phyloP scores from a whole-genome alignment of 2,329 filamentous ascomycete species.

The Nothophaeocryptopus gaeumannii region DNA sequence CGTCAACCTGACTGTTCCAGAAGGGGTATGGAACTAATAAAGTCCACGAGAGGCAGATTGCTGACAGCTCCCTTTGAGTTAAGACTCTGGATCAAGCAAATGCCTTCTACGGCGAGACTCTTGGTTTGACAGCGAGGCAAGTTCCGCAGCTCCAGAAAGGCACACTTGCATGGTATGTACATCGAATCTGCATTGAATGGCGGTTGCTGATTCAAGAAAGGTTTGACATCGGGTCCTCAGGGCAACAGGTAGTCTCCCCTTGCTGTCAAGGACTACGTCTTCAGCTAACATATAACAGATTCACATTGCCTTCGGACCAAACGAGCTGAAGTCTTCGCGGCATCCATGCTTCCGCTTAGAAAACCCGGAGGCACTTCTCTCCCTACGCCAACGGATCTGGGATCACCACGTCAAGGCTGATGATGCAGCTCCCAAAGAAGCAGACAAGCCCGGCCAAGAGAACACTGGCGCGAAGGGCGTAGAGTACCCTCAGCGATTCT shows the following conservation, averaged over 20 bases:
- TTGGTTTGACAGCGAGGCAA: slow-evolving; percentile 52
- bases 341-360: slow-evolving; percentile 60
- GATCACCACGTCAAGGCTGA: slow-evolving; percentile 52
- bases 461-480: slow-evolving; percentile 50
- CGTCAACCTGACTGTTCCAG: slow-evolving; percentile 58
- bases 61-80: no score
- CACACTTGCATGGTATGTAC: slow-evolving; percentile 52
- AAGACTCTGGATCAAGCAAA: slow-evolving; percentile 50
- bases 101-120: slow-evolving; percentile 56
- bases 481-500: slow-evolving; percentile 62
- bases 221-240: slow-evolving; percentile 56
- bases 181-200: no score
- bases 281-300: slow-evolving; percentile 41
- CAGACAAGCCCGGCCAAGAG: slow-evolving; percentile 54
- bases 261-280: slow-evolving; percentile 27
- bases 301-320: slow-evolving; percentile 52
- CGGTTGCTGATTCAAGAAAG: slow-evolving; percentile 11
- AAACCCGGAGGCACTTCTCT: slow-evolving; percentile 47
- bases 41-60: no score
- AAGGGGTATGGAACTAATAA: slow-evolving; percentile 26
- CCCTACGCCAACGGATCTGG: slow-evolving; percentile 51
- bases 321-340: slow-evolving; percentile 44
- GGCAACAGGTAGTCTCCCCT: slow-evolving; percentile 49
- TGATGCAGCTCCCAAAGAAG: slow-evolving; percentile 51
- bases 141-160: slow-evolving; percentile 54